phyloP scores from a whole-genome alignment of 169 alveolate species.

The Cryptosporidium viatorum region DNA sequence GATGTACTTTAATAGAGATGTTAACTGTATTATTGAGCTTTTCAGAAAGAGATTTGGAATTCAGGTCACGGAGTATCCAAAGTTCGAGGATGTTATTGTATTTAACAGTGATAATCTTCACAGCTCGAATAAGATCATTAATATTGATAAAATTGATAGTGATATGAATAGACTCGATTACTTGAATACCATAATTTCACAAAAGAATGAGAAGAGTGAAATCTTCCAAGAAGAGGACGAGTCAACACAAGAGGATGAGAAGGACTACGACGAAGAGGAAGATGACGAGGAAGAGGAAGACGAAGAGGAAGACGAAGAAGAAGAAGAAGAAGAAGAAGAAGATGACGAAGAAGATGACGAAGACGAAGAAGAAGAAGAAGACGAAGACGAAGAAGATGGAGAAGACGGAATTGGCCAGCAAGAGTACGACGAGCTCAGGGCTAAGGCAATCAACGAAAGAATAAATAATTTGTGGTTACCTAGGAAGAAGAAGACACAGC shows the following conservation, averaged over 20 bases:
- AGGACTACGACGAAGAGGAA: constrained; percentile 70
- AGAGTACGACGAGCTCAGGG: constrained; percentile 16
- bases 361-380: constrained; percentile 78
- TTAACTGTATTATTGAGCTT: constrained; percentile 90
- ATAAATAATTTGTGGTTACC: constrained; percentile 43
- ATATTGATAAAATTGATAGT: constrained; percentile 79
- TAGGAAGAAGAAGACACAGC: constrained; percentile 13
- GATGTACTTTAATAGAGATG: constrained; percentile 93
- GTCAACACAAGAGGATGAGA: constrained; percentile 49
- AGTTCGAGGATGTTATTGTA: constrained; percentile 77
- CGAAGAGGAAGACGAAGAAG: constrained; percentile 58
- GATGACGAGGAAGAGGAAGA: constrained; percentile 66
- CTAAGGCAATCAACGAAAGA: constrained; percentile 7
- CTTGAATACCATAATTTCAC: constrained; percentile 65
- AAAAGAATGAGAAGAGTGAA: background rate
- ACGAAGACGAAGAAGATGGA: constrained; percentile 52
- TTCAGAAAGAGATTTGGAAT: constrained; percentile 92
- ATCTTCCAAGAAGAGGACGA: constrained; percentile 22
- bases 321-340: constrained; percentile 70
- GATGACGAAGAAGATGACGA: constrained; percentile 73
- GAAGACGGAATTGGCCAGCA: constrained; percentile 35
- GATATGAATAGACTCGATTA: constrained; percentile 84
- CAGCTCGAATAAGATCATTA: constrained; percentile 80
- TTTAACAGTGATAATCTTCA: constrained; percentile 28
- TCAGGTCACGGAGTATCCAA: constrained; percentile 90